Evolutionary conservation across 2,329 filamentous ascomycete genomes (phyloP).

Genomic region (Cordyceps farinosa): DNA sequence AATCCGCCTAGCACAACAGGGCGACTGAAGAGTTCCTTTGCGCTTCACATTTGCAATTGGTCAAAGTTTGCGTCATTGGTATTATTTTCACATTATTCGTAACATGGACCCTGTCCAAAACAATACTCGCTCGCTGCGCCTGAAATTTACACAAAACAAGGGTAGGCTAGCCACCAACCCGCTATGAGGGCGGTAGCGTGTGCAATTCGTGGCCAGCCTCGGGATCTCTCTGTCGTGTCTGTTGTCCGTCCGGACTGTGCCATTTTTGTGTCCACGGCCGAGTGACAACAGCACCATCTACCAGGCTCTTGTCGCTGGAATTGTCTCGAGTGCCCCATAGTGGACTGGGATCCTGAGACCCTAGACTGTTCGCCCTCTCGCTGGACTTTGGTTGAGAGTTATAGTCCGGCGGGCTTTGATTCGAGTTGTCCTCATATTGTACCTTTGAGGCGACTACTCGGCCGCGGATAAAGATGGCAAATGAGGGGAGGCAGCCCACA

Average conservation of each 20-base stretch:
- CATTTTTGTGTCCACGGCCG: constrained; percentile 21
- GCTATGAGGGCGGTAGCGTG: not conserved
- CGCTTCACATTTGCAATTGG: too few relatives aligned
- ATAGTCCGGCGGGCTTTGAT: constrained; percentile 12
- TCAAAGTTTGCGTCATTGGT: not conserved
- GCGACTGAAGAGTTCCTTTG: not conserved
- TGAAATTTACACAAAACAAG: constrained; percentile 1
- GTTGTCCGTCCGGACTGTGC: constrained; percentile 8
- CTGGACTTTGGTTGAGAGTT: constrained; percentile 15
- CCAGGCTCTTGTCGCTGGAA: constrained; percentile 20
- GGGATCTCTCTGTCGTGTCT: not conserved
- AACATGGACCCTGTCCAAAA: not conserved
- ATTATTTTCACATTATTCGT: constrained; percentile 1
- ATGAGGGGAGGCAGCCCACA: constrained; percentile 22
- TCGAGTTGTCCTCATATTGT: constrained; percentile 13
- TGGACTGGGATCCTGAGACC: constrained; percentile 7
- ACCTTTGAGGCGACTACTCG: constrained; percentile 18
- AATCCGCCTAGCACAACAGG: not conserved
- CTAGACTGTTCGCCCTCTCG: constrained; percentile 13
- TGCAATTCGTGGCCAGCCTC: constrained; percentile 7
- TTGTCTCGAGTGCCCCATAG: constrained; percentile 17
- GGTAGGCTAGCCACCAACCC: not conserved
- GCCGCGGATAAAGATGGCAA: constrained; percentile 22
- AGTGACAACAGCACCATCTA: constrained; percentile 16
- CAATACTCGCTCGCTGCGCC: not conserved